Evolutionary conservation across 495 filamentous ascomycete genomes (phyloP), one percentile per base, ranked within the genome.

Genomic region (Geoglossum glabrum): DNA sequence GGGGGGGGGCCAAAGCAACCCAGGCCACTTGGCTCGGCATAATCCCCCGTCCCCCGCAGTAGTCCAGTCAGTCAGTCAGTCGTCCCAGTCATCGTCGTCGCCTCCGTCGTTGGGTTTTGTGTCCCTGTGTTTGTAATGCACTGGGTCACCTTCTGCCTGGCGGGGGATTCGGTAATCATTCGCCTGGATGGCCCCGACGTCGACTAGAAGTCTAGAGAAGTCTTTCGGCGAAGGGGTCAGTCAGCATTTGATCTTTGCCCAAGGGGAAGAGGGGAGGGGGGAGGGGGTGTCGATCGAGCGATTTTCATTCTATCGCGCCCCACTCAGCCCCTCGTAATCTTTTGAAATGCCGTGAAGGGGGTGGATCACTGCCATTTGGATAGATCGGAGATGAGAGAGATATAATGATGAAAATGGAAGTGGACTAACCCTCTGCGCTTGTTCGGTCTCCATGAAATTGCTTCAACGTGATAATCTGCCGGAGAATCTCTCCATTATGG

Each of bases 401-500:
- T 8, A 13, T 7, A 7, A 2, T 8, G 36, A 15, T 15, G 36
- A 15, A 13, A 8, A 56, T 45, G 28, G 26, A 34, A 62, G 25
- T 27, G 17, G 54, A 61, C 67, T 55, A 66, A 82, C 80, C 80
- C 67, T 73, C 73, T 69, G 86, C 70, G 58, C 71, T 81, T 56
- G 86, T 92, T 56, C 73, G 71, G 17, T 74, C 72, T 21, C 90
- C 90, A 10, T 78, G 77, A 38, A 96, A 65, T 61, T 88, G 86
- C 63, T 77, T 79, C 61, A 99, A 73, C 23, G 87, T 95, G 6
- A 99, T 81, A 59, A 94, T 68, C 68, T 96, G 90, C 68, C 77
- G 87, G 64, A 79, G 77, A 56, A 99, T 93, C 69, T 97, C 88
- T 21, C 87, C 88, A 61, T 95, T 85, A 64, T 81, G 81, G 65